Conservation (phyloP, 306 rosid species). For the Ceratonia siliqua region DNA sequence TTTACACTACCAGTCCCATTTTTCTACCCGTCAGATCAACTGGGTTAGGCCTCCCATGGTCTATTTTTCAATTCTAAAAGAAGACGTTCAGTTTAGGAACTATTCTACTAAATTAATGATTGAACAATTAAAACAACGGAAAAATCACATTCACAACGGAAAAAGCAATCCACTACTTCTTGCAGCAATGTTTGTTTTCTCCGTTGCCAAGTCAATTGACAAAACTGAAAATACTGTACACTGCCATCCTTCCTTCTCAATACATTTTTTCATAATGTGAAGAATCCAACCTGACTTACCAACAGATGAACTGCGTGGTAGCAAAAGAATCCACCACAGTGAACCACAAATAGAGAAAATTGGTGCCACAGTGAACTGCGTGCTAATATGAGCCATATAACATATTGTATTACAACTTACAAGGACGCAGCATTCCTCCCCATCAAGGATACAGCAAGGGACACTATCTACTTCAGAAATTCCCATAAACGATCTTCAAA, state of each 20-base stretch:
- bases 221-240: conserved; percentile 34
- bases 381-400: conserved; percentile 28
- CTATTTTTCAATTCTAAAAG: no score
- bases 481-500: conserved; percentile 5
- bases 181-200: conserved; percentile 21
- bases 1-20: neutral
- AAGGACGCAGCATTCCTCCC: conserved; percentile 36
- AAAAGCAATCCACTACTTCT: neutral
- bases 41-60: no score
- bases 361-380: conserved; percentile 7
- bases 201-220: conserved; percentile 22
- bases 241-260: conserved; percentile 20
- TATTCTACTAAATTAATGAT: neutral
- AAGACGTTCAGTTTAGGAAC: no score
- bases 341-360: conserved; percentile 26
- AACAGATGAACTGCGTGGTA: conserved; percentile 8
- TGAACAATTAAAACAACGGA: neutral
- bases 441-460: conserved; percentile 38
- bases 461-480: conserved; percentile 27
- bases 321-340: conserved; percentile 32
- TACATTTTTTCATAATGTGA: conserved; percentile 30
- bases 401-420: conserved; percentile 7
- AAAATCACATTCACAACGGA: neutral
- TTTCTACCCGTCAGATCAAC: neutral
- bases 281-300: conserved; percentile 11